Base-by-base conservation (phyloP, 495 filamentous ascomycete species). In the Neohortaea acidophila region DNA sequence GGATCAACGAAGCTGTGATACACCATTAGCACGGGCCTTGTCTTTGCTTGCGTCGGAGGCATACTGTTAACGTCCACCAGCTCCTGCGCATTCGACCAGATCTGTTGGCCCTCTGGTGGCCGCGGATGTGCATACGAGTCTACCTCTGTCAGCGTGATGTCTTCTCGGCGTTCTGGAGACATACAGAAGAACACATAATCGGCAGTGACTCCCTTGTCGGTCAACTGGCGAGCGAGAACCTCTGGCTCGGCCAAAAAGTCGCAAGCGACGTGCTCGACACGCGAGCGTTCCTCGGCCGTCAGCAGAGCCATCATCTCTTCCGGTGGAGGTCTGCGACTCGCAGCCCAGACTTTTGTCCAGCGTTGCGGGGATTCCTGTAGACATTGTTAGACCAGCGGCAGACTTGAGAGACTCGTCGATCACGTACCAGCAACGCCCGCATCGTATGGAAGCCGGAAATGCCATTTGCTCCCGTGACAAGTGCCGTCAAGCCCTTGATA, bases 111-210 rank as follows among this genome's bases (percentile, higher is more conserved):
- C 8, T 19, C 20, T 26, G 23, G 13, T 3, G 35, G 35, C 35
- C 26, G 21, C 1, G 59, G 56, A 43, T 70, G 66, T 17, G 65
- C 49, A 51, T 72, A 72, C 7, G 32, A 34, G 32, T 34, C 24
- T 27, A 8, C 7, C n/a, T 8, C 24, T 27, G 24, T 27, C n/a
- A 27, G 24, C 24, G n/a, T 8, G n/a, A 27, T 27, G 24, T 7
- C 24, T 27, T 27, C 24, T 27, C 7, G 8, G n/a, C n/a, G 7
- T 27, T 27, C n/a, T n/a, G 24, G 24, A 8, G 24, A 27, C 2
- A 59, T 57, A 25, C 62, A 64, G 55, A 68, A 72, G 53, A 70
- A 71, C 10, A 69, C 54, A 43, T 69, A 60, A 39, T 69, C 66
- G 19, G 48, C 55, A 26, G 44, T 50, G 15, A 59, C 44, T 3